These are phyloP conservation scores for Elsinoe fawcettii DNA, from an alignment of 2,329 filamentous ascomycete genomes.

Conservation along the genomic window DNA sequence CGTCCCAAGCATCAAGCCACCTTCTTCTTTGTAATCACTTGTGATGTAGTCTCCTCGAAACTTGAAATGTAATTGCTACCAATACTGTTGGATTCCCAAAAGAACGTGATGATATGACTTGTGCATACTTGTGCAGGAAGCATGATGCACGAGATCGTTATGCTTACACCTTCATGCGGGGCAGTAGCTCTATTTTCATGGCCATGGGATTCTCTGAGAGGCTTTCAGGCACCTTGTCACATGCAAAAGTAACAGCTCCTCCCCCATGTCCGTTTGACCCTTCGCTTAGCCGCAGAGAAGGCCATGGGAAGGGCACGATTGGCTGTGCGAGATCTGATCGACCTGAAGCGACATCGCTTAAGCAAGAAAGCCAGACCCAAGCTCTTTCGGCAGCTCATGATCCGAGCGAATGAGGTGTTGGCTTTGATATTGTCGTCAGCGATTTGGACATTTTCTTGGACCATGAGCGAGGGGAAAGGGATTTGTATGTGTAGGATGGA, in stretches of 20 bases:
- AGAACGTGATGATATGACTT: not conserved
- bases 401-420: slow-evolving; percentile 10
- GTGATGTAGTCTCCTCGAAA: slow-evolving; percentile 3
- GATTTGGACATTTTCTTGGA: slow-evolving; percentile 3
- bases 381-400: slow-evolving; percentile 4
- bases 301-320: not conserved
- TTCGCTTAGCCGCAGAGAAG: not conserved
- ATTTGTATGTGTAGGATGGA: not conserved
- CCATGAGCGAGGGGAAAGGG: not conserved
- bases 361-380: not conserved
- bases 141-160: no score
- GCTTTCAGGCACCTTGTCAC: not conserved
- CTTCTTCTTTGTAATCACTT: slow-evolving; percentile 11
- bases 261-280: not conserved
- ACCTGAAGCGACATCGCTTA: slow-evolving; percentile 1
- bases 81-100: not conserved
- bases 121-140: not conserved
- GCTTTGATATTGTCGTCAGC: slow-evolving; percentile 10
- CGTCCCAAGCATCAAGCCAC: not conserved
- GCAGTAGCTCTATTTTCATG: not conserved
- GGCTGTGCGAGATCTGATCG: slow-evolving; percentile 1
- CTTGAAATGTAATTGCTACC: not conserved
- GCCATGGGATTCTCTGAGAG: not conserved
- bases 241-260: not conserved
- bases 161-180: no score